A percentile compares a stretch with the other conserved stretches of the same genome.
Conservation (phyloP, 805 yeast genomes). For the Saccharomycopsis sp. region DNA sequence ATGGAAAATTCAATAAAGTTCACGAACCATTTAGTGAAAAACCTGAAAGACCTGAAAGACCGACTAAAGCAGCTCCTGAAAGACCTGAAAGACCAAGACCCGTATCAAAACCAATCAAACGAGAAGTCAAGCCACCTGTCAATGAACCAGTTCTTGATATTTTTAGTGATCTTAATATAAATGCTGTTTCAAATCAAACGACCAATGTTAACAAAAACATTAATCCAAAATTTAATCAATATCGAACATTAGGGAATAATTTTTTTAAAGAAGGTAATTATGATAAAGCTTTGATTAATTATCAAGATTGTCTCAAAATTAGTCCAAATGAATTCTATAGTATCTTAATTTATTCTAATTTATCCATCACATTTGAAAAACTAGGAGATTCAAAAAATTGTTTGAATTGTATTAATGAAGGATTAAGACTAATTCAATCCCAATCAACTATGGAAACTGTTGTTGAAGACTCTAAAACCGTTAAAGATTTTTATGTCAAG, state of each 20-base stretch:
- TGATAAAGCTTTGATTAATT: conserved; percentile 48
- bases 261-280: conserved; percentile 80
- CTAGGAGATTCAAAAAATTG: conserved; percentile 49
- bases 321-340: conserved; percentile 63
- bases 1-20: background rate
- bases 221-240: conserved; percentile 22
- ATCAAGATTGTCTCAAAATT: conserved; percentile 42
- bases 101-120: background rate
- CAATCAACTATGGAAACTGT: conserved; percentile 22
- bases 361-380: conserved; percentile 56
- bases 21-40: background rate
- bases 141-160: background rate
- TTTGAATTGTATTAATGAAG: conserved; percentile 26
- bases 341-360: conserved; percentile 63
- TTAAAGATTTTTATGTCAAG: conserved; percentile 67
- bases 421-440: conserved; percentile 23
- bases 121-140: conserved; percentile 4
- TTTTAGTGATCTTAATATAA: background rate
- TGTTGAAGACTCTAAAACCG: conserved; percentile 39
- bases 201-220: too few relatives aligned
- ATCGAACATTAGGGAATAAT: conserved; percentile 36
- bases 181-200: background rate
- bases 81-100: background rate
- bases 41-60: background rate
- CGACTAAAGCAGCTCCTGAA: background rate